These are phyloP conservation scores for Sclerospora graminicola DNA, from an alignment of 352 stramenopile species.

Conservation along the genomic window DNA sequence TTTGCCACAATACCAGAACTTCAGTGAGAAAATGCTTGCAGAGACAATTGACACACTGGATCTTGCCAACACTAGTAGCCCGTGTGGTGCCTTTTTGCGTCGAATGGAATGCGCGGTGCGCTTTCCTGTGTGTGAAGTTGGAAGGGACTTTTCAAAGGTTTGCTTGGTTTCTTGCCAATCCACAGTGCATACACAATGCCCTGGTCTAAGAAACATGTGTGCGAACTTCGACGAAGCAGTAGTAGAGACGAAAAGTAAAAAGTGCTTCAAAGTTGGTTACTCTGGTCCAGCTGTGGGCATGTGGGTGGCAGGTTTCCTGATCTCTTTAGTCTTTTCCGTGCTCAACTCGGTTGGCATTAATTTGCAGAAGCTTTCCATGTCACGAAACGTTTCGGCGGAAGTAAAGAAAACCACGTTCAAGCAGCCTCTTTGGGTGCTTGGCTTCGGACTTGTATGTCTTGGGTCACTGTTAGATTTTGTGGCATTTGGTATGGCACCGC, in stretches of 20 bases:
- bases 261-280: conserved; percentile 77
- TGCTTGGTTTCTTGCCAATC: conserved; percentile 57
- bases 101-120: conserved; percentile 57
- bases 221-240: conserved; percentile 23
- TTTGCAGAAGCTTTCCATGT: conserved; percentile 86
- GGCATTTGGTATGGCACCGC: conserved; percentile 85
- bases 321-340: conserved; percentile 82
- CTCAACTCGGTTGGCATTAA: conserved; percentile 88
- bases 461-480: conserved; percentile 87
- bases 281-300: conserved; percentile 59
- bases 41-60: conserved; percentile 35
- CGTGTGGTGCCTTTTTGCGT: conserved; percentile 46
- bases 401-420: conserved; percentile 67
- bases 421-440: conserved; percentile 86
- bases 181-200: conserved; percentile 46
- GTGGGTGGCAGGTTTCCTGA: conserved; percentile 82
- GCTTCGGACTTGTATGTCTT: conserved; percentile 71
- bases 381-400: conserved; percentile 51
- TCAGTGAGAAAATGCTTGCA: conserved; percentile 26
- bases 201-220: conserved; percentile 52
- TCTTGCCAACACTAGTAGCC: conserved; percentile 50
- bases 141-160: conserved; percentile 49
- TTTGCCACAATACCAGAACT: conserved; percentile 41
- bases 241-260: conserved; percentile 53
- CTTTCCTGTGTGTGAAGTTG: conserved; percentile 78